phyloP scores from a whole-genome alignment of 495 filamentous ascomycete genomes.

The Margaritispora aquatica region DNA sequence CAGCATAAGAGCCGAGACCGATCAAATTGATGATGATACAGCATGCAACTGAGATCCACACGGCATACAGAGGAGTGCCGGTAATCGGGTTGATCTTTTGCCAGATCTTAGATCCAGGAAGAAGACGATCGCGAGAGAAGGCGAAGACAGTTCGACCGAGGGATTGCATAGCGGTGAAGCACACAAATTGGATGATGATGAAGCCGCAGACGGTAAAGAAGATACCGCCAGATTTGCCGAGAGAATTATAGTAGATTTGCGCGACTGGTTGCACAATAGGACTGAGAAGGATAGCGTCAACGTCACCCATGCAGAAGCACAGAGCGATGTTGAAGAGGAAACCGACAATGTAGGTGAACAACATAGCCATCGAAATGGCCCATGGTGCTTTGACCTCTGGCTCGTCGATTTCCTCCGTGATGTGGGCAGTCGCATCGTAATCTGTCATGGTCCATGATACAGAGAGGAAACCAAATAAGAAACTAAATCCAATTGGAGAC shows the following conservation, averaged over 20 bases:
- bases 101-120: conserved; percentile 52
- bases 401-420: conserved; percentile 55
- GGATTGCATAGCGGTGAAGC: conserved; percentile 56
- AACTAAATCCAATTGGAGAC: conserved; percentile 58
- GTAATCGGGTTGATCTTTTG: conserved; percentile 45
- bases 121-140: conserved; percentile 52
- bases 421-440: conserved; percentile 54
- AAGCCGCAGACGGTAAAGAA: conserved; percentile 55
- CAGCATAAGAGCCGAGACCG: conserved; percentile 53
- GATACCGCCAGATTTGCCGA: conserved; percentile 51
- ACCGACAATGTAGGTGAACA: conserved; percentile 55
- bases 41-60: conserved; percentile 51
- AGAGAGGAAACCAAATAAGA: conserved; percentile 62
- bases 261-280: conserved; percentile 53
- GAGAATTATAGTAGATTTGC: conserved; percentile 56
- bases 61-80: conserved; percentile 52
- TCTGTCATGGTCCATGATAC: conserved; percentile 63
- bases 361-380: conserved; percentile 53
- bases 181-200: conserved; percentile 51
- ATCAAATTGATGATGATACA: conserved; percentile 58
- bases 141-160: conserved; percentile 57
- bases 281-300: conserved; percentile 35
- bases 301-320: conserved; percentile 50
- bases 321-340: conserved; percentile 60
- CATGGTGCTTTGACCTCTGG: conserved; percentile 53